Percentiles rank a stretch among this genome's conserved stretches.
Evolutionary conservation across 306 rosid genomes (phyloP).

Genomic region (Gastrolobium villosum): DNA sequence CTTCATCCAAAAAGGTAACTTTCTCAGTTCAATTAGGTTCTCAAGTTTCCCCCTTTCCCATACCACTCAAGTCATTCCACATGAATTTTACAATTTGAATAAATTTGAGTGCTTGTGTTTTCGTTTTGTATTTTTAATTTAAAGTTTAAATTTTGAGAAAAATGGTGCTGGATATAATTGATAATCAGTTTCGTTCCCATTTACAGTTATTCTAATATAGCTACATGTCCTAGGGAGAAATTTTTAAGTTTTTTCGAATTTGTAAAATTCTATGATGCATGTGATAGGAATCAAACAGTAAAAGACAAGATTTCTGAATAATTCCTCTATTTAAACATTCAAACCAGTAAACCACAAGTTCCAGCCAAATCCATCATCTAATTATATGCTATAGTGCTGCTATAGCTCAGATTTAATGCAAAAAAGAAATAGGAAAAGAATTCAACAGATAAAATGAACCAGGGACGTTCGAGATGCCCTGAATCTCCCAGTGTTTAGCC

Average conservation of each 20-base stretch:
- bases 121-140: background rate
- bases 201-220: background rate
- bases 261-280: background rate
- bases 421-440: too few relatives aligned
- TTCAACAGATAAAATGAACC: too few relatives aligned
- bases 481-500: too few relatives aligned
- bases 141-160: background rate
- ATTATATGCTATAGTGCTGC: too few relatives aligned
- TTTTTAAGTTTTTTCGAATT: background rate
- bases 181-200: background rate
- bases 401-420: too few relatives aligned
- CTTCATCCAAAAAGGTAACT: slow-evolving; percentile 58
- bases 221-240: background rate
- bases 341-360: too few relatives aligned
- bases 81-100: slow-evolving; percentile 3
- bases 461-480: too few relatives aligned
- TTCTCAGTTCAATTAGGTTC: slow-evolving; percentile 1
- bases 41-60: background rate
- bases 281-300: too few relatives aligned
- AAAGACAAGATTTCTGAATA: too few relatives aligned
- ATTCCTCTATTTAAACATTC: too few relatives aligned
- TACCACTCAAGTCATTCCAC: background rate
- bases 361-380: too few relatives aligned
- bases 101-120: too few relatives aligned
- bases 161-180: background rate